Evolutionary conservation across 2,329 filamentous ascomycete species (phyloP).

Genomic region (Pseudocercospora eumusae): DNA sequence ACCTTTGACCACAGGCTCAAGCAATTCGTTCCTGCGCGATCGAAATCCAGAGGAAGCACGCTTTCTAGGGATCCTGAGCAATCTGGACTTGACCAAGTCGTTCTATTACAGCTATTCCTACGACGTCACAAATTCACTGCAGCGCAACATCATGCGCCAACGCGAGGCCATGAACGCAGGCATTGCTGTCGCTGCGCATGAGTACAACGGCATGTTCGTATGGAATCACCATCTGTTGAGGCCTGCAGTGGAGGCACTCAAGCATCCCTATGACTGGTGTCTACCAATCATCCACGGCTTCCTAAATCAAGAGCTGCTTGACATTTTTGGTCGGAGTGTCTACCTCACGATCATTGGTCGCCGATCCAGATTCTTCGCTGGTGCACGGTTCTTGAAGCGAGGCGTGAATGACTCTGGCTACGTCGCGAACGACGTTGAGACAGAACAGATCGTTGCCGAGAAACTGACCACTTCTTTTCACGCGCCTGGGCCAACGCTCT

Average conservation of each 20-base stretch:
- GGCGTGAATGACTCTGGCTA: conserved; percentile 93
- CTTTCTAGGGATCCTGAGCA: conserved; percentile 84
- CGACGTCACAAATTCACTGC: conserved; percentile 87
- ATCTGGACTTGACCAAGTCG: conserved; percentile 82
- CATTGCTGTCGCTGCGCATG: conserved; percentile 55
- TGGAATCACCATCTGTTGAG: conserved; percentile 91
- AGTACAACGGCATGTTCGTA: conserved; percentile 94
- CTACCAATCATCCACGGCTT: conserved; percentile 94
- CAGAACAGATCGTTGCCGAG: conserved; percentile 96
- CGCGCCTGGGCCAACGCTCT: conserved; percentile 79
- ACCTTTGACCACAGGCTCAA: conserved; percentile 72
- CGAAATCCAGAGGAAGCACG: conserved; percentile 85
- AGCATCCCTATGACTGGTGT: conserved; percentile 92
- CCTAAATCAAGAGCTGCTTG: conserved; percentile 76
- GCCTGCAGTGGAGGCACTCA: conserved; percentile 69
- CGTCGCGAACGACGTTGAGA: conserved; percentile 98
- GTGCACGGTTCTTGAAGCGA: conserved; percentile 89
- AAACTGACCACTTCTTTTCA: conserved; percentile 94
- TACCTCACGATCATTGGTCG: conserved; percentile 94
- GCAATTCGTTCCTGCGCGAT: conserved; percentile 71
- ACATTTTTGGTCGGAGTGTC: conserved; percentile 81
- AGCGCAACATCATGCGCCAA: conserved; percentile 86
- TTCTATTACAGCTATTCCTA: conserved; percentile 99
- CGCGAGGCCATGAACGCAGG: conserved; percentile 69
- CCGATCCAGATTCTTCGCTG: conserved; percentile 89